Conservation (phyloP, 371 early-diverging fungal species). For the Lichtheimia hyalospora region DNA sequence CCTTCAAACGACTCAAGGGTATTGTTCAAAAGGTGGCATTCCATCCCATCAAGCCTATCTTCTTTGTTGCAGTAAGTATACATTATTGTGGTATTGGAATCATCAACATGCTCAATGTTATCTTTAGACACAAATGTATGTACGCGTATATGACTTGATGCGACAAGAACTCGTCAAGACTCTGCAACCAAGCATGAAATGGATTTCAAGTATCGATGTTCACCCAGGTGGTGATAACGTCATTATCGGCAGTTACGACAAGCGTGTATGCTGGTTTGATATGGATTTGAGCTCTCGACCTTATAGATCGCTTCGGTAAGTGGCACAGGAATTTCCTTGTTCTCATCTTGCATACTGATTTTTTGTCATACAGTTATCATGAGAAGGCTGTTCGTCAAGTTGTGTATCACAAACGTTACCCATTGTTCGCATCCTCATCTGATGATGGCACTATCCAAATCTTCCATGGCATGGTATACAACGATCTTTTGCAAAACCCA, state of each 20-base stretch:
- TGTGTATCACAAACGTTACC: slow-evolving; percentile 83
- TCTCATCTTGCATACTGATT: no score
- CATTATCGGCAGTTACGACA: slow-evolving; percentile 94
- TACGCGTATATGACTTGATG: slow-evolving; percentile 91
- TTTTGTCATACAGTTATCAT: slow-evolving; percentile 66
- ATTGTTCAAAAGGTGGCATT: slow-evolving; percentile 87
- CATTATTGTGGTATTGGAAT: background rate
- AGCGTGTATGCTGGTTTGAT: slow-evolving; percentile 95
- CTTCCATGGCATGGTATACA: slow-evolving; percentile 97
- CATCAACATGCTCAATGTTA: slow-evolving; percentile 37
- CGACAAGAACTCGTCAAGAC: slow-evolving; percentile 83
- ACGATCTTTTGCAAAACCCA: slow-evolving; percentile 92
- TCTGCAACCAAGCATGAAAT: slow-evolving; percentile 81
- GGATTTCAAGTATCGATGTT: slow-evolving; percentile 93
- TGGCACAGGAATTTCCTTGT: background rate
- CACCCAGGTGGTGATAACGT: slow-evolving; percentile 94
- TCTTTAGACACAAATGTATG: slow-evolving; percentile 82
- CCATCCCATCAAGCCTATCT: slow-evolving; percentile 92
- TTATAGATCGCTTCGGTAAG: slow-evolving; percentile 81
- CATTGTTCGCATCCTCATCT: slow-evolving; percentile 90
- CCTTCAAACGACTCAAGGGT: slow-evolving; percentile 87
- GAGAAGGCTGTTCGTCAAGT: slow-evolving; percentile 88
- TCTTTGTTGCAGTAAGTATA: slow-evolving; percentile 85
- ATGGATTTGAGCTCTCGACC: slow-evolving; percentile 89
- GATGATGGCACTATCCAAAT: slow-evolving; percentile 94